Base-by-base conservation (phyloP, 495 filamentous ascomycete genomes). In the Neurospora sp. region DNA sequence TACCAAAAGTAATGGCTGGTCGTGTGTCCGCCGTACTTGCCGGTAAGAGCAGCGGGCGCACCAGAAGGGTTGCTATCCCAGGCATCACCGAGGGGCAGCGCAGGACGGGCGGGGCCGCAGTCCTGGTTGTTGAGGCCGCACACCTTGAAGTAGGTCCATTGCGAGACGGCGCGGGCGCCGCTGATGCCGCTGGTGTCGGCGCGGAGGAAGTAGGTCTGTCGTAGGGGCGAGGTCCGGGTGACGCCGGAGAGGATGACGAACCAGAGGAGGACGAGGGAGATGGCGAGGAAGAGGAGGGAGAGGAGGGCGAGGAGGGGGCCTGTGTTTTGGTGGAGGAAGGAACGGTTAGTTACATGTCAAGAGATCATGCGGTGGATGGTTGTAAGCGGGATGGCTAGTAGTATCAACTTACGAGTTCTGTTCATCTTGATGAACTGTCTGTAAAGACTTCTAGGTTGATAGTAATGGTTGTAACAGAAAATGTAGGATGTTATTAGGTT, bases 141-240 rank as follows among this genome's bases (percentile, higher is more conserved):
- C 72, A 95, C 80, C 76, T 90, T 89, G 88, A 94, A 95, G 83
- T 91, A 95, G 4, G 94, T 96, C 94, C 94, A 97, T 82, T 94
- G 89, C 9, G 93, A 90, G 9, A 88, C 74, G 40, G 87, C 39
- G 13, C 85, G 82, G 2, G 93, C 89, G 28, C 88, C 88, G 13
- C 90, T 83, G 77, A 96, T 94, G 77, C 84, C 88, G 66, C 84
- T 81, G 17, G 93, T 95, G 79, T 89, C 85, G 76, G 90, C 91
- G 78, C 91, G 87, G 39, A 97, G 88, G 86, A 97, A 96, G 84
- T 91, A 97, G 76, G 93, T 92, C 54, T 90, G 76, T 75, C 91
- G 88, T 21, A 93, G 84, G 6, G 94, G 94, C 15, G 81, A 86
- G 13, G 79, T 80, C 74, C 86, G 83, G 39, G 84, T 85, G 7